Base-by-base conservation (phyloP, 345 rosid genomes). In the Gossypium arboreum region DNA sequence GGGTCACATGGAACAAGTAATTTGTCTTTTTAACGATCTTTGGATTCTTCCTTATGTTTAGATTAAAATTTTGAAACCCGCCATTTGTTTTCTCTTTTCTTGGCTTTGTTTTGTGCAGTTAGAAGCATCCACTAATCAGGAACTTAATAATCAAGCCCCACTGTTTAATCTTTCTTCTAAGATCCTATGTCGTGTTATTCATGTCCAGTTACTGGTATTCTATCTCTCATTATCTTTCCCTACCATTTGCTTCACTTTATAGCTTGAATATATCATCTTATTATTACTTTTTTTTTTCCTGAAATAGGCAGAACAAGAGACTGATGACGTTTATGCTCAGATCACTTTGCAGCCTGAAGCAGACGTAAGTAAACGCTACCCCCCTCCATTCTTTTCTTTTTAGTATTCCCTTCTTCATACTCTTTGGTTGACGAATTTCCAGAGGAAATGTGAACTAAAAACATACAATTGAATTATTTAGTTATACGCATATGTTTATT, bases 271-370 rank as follows among this genome's bases (percentile, higher is more conserved):
- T 20, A 29, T 63, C 15, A 29, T 27, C 17, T 51, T 68, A 25
- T 11, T 77, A 20, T 50, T 20, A 25, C 71, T 22, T 29, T 24
- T 24, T 43, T 20, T 20, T 41, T 34, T 7, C 25, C 5, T 12
- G 1, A 64, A 63, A 20, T 71, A 91, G 93, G 97, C 95, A 12
- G 97, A 91, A 76, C 90, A 82, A 74, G 97, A 92, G 25, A 86
- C 93, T 0, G 97, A 91, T 71, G 98, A 94, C 79, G 94, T 92
- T 76, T 94, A 92, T 79, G 91, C 97, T 39, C 97, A 89, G 84
- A 91, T 94, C 75, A 89, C 91, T 78, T 84, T 94, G 86, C 85
- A 73, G 41, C 97, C 97, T 70, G 92, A 92, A 78, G 48, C 34
- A 44, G 84, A 94, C 80, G 97, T 92, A 76, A 88, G 93, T 71